These are phyloP conservation scores for Ceratobasidium sp. DNA, from an alignment of 1,284 basidiomycete species.

Conservation along the genomic window DNA sequence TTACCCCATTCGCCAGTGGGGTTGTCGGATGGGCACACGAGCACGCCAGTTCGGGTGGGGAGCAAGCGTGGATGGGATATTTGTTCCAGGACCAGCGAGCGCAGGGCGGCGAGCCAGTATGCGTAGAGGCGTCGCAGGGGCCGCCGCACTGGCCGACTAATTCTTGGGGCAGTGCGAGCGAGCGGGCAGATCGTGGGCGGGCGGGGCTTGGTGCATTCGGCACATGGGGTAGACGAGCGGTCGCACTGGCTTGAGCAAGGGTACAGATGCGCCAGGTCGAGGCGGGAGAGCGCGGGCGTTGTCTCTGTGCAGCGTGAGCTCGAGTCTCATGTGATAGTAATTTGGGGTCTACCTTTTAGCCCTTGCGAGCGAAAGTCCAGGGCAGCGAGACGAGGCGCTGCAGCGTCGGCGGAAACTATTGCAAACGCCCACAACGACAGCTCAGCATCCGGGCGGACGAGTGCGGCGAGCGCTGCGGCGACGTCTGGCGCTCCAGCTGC, in stretches of 20 bases:
- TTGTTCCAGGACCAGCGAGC: conserved; percentile 30
- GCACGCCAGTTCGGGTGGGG: conserved; percentile 20
- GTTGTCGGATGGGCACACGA: conserved; percentile 16
- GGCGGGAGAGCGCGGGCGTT: conserved; percentile 4
- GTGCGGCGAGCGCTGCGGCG: conserved; percentile 18
- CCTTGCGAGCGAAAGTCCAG: conserved; percentile 30
- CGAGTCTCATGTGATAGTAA: background rate
- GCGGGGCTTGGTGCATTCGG: conserved; percentile 41
- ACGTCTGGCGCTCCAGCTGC: conserved; percentile 35
- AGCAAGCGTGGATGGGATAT: conserved; percentile 29
- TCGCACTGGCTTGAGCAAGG: conserved; percentile 32
- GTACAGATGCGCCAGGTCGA: conserved; percentile 31
- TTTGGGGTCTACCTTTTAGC: conserved; percentile 29
- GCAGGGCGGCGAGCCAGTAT: conserved; percentile 35
- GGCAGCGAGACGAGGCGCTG: conserved; percentile 27
- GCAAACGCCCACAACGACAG: conserved; percentile 40
- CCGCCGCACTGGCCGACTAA: conserved; percentile 30
- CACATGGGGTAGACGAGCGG: conserved; percentile 1
- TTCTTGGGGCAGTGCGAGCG: conserved; percentile 1
- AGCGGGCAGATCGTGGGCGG: conserved; percentile 25
- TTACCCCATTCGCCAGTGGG: conserved; percentile 42
- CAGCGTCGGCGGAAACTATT: conserved; percentile 19
- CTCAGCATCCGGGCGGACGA: conserved; percentile 28
- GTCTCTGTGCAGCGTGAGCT: conserved; percentile 33
- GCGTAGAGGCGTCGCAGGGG: conserved; percentile 26